These are phyloP conservation scores for Dalechampia spathulata DNA, from an alignment of 441 rosid species.

Conservation along the genomic window DNA sequence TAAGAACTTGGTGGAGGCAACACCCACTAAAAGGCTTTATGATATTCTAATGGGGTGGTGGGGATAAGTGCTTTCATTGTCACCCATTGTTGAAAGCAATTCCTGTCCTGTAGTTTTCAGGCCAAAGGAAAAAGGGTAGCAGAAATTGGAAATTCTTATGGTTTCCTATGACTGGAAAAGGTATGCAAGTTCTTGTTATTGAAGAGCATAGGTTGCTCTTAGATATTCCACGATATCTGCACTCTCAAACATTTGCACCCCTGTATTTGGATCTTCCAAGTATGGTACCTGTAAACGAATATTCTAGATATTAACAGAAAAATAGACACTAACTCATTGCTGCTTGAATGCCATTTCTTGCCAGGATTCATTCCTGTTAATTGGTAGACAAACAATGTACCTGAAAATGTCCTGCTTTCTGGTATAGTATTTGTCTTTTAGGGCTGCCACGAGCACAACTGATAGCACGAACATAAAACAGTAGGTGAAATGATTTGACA, in stretches of 20 bases:
- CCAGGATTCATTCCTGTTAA: no score
- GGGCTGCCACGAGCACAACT: conserved; percentile 95
- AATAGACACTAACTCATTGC: neutral
- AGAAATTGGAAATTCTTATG: no score
- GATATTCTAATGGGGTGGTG: no score
- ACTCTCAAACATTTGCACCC: conserved; percentile 65
- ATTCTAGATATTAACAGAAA: neutral
- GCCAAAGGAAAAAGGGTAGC: no score
- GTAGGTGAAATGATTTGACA: neutral
- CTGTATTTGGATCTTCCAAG: conserved; percentile 64
- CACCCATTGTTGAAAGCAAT: no score
- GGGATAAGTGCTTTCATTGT: no score
- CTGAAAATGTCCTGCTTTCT: conserved; percentile 74
- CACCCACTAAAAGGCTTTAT: no score
- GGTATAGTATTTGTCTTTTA: conserved; percentile 54
- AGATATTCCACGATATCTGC: conserved; percentile 68
- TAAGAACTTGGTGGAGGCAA: no score
- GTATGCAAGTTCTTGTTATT: conserved; percentile 4
- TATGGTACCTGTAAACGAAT: conserved; percentile 45
- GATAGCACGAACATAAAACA: conserved; percentile 8
- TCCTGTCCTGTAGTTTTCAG: no score
- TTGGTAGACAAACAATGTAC: conserved; percentile 27
- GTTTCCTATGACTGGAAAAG: no score
- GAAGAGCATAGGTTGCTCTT: conserved; percentile 51
- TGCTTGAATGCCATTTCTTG: no score